A percentile compares a stretch with the other conserved stretches of the same genome.
Conservation (phyloP, 352 stramenopile species). For the Pythium rishiriense region DNA sequence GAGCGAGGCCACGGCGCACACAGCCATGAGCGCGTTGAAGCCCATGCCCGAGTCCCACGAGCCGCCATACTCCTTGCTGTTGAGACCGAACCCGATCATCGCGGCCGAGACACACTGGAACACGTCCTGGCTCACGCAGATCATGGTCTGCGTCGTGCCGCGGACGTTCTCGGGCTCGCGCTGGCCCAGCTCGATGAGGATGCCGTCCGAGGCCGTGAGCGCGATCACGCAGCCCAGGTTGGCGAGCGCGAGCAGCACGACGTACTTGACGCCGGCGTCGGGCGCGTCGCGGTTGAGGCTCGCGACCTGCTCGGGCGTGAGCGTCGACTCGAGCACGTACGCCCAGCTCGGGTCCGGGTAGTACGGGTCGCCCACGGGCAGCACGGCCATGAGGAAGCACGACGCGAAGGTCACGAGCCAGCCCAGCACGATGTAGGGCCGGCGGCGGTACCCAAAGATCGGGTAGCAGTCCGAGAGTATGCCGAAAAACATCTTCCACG, state of each 20-base stretch:
- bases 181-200: slow-evolving; percentile 39
- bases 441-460: slow-evolving; percentile 78
- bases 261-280: slow-evolving; percentile 32
- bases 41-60: slow-evolving; percentile 24
- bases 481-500: slow-evolving; percentile 71
- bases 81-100: slow-evolving; percentile 36
- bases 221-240: slow-evolving; percentile 60
- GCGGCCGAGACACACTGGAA: slow-evolving; percentile 26
- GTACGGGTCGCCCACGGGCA: slow-evolving; percentile 29
- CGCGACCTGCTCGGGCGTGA: slow-evolving; percentile 18
- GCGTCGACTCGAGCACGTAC: slow-evolving; percentile 7
- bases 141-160: slow-evolving; percentile 36
- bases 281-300: slow-evolving; percentile 30
- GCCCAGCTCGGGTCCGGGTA: slow-evolving; percentile 21
- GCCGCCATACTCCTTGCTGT: slow-evolving; percentile 31
- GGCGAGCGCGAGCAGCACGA: slow-evolving; percentile 48
- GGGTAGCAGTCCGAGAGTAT: slow-evolving; percentile 82
- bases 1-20: slow-evolving; percentile 19
- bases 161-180: slow-evolving; percentile 31
- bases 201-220: slow-evolving; percentile 45
- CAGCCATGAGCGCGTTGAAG: slow-evolving; percentile 20
- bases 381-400: slow-evolving; percentile 29
- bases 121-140: slow-evolving; percentile 20
- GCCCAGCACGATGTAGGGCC: slow-evolving; percentile 84
- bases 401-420: slow-evolving; percentile 29